Evolutionary conservation across 345 rosid genomes (phyloP), one percentile per base, ranked within the genome.

Genomic region (Corchorus capsularis): DNA sequence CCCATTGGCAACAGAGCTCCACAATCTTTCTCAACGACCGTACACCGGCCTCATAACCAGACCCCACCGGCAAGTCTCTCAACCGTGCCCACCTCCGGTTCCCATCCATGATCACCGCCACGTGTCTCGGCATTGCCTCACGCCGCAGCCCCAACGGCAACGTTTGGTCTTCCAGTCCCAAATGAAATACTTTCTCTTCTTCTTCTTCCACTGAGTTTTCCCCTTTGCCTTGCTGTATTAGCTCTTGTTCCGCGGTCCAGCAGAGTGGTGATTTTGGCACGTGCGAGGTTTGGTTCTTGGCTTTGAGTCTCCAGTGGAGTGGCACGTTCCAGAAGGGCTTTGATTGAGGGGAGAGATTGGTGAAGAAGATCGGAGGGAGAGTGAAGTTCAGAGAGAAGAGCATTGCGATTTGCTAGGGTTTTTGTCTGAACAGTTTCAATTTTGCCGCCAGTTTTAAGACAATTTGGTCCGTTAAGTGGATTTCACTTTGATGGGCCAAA

Each of bases 21-120:
- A 74, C 67, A 12, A 78, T 15, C 71, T 12, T 15, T 63, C 49
- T 77, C 61, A 77, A 64, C 4, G 81, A 70, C 68, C 71, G 41
- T 0, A 80, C 71, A 14, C 83, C 79, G 3, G 83, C 83, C 53
- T 83, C 81, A 19, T 79, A 74, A 8, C 83, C 85, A 7, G 81
- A 73, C 0, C 73, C 66, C 56, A 62, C 37, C 1, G 74, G 68
- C 67, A 80, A 52, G 52, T 69, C 79, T 65, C 73, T 69, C 54
- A 35, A 11, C 63, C 47, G 60, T 54, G 83, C 75, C 83, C 85
- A 73, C 39, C 81, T 50, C 57, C 81, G 59, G 68, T 71, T 80
- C 1, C 81, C 83, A 49, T 80, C 79, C 81, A 83, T 50, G 54
- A 83, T 77, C 12, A 83, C 66, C 34, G 77, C 83, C 64, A 79